Conservation (phyloP, 352 stramenopile genomes). For the Pythium monospermum region DNA sequence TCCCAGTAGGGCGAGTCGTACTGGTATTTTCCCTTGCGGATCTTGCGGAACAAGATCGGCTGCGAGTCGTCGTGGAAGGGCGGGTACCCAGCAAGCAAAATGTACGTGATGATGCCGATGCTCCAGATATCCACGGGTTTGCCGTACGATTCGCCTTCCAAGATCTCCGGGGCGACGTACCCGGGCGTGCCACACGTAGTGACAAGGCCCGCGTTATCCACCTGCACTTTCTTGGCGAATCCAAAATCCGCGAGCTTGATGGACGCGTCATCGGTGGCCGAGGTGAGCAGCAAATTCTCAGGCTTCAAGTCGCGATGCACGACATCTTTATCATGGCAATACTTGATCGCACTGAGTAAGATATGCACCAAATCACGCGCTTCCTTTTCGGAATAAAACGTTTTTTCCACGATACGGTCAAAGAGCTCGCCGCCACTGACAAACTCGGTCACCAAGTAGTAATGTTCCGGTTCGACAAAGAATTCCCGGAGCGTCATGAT, state of each 20-base stretch:
- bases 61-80: slow-evolving; percentile 94
- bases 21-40: slow-evolving; percentile 82
- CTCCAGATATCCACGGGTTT: slow-evolving; percentile 86
- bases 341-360: slow-evolving; percentile 73
- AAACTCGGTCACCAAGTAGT: slow-evolving; percentile 88
- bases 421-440: slow-evolving; percentile 85
- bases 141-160: slow-evolving; percentile 75
- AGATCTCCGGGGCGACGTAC: slow-evolving; percentile 84
- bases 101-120: slow-evolving; percentile 87
- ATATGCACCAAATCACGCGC: slow-evolving; percentile 81
- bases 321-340: slow-evolving; percentile 85
- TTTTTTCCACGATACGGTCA: slow-evolving; percentile 87
- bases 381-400: slow-evolving; percentile 84
- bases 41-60: slow-evolving; percentile 87
- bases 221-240: slow-evolving; percentile 85
- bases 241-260: slow-evolving; percentile 93
- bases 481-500: slow-evolving; percentile 91
- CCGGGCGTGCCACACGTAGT: slow-evolving; percentile 74
- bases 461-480: slow-evolving; percentile 84
- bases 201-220: slow-evolving; percentile 50
- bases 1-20: slow-evolving; percentile 89
- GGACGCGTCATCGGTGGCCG: slow-evolving; percentile 74
- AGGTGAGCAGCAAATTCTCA: slow-evolving; percentile 86
- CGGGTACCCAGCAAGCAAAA: slow-evolving; percentile 82
- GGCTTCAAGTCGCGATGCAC: slow-evolving; percentile 82